Percentiles rank a stretch among this genome's conserved stretches.
Conservation (phyloP, 139 green algal genomes). For the Deuterostichococcus epilithicus region DNA sequence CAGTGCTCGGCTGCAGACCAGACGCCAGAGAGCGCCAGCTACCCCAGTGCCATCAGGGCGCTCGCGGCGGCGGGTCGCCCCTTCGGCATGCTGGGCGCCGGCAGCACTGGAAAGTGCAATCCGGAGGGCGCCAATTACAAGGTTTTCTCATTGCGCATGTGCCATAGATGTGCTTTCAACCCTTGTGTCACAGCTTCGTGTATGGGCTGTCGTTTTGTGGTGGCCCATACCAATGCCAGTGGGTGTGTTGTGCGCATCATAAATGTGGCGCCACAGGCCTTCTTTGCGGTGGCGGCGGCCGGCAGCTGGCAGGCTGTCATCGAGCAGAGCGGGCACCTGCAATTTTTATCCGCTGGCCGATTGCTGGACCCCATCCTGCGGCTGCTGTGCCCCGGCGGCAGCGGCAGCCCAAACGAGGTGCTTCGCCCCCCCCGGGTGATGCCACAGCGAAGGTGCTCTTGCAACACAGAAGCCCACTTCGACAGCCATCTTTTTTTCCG, state of each 20-base stretch:
- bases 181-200: not conserved
- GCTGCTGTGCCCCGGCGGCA: not conserved
- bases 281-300: slow-evolving; percentile 13
- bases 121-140: slow-evolving; percentile 42
- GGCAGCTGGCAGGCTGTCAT: slow-evolving; percentile 22
- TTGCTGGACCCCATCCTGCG: not conserved
- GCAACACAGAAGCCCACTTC: not conserved
- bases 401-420: not conserved
- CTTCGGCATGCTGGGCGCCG: slow-evolving; percentile 42
- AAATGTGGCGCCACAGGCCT: not conserved
- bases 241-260: not conserved
- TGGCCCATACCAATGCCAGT: not conserved
- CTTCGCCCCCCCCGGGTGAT: not conserved
- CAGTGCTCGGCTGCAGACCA: not conserved
- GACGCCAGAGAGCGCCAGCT: slow-evolving; percentile 32
- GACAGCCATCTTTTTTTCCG: not conserved
- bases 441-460: not conserved
- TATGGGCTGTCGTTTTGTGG: too few relatives aligned
- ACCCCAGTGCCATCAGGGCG: slow-evolving; percentile 38
- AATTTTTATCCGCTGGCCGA: not conserved
- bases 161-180: not conserved
- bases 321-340: not conserved
- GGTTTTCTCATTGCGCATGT: slow-evolving; percentile 6
- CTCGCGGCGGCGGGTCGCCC: slow-evolving; percentile 10
- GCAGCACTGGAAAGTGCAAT: slow-evolving; percentile 38